A percentile compares a stretch with the other conserved stretches of the same genome.
These are phyloP conservation scores for Colletotrichum viniferum DNA, from an alignment of 2,329 filamentous ascomycete species.

Conservation along the genomic window DNA sequence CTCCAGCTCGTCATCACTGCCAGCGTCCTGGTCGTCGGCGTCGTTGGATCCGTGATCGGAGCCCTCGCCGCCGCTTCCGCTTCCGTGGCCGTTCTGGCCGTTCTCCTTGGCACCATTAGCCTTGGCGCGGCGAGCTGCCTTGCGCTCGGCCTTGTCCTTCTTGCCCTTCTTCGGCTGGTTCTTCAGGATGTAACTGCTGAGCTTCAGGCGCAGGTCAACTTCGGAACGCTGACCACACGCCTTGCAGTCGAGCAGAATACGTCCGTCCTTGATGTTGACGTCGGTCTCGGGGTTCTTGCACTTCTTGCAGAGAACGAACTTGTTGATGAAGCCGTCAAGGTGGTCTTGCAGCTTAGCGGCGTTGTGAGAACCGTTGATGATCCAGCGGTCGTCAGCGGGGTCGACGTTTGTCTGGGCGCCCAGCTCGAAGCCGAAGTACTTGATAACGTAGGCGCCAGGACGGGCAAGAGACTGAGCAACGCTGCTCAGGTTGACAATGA, in stretches of 20 bases:
- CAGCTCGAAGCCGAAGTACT: slow-evolving; percentile 99
- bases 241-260: slow-evolving; percentile 96
- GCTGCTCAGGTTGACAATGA: slow-evolving; percentile 95
- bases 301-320: slow-evolving; percentile 98
- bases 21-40: slow-evolving; percentile 65
- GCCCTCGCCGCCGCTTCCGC: slow-evolving; percentile 64
- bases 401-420: slow-evolving; percentile 99
- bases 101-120: slow-evolving; percentile 62
- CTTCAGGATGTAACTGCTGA: slow-evolving; percentile 97
- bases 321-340: slow-evolving; percentile 97
- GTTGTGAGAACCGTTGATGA: slow-evolving; percentile 99
- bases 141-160: slow-evolving; percentile 93
- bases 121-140: slow-evolving; percentile 90
- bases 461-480: slow-evolving; percentile 92
- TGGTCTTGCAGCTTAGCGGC: slow-evolving; percentile 95
- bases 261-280: slow-evolving; percentile 90
- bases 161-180: slow-evolving; percentile 93
- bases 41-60: slow-evolving; percentile 56
- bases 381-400: slow-evolving; percentile 97
- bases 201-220: slow-evolving; percentile 91
- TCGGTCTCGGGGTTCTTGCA: slow-evolving; percentile 99
- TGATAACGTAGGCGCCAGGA: slow-evolving; percentile 94
- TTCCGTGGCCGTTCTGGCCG: slow-evolving; percentile 56
- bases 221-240: slow-evolving; percentile 93
- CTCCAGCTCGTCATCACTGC: slow-evolving; percentile 91